These are phyloP conservation scores for Scheffersomyces ergatensis DNA, from an alignment of 805 yeast genomes.

Conservation along the genomic window DNA sequence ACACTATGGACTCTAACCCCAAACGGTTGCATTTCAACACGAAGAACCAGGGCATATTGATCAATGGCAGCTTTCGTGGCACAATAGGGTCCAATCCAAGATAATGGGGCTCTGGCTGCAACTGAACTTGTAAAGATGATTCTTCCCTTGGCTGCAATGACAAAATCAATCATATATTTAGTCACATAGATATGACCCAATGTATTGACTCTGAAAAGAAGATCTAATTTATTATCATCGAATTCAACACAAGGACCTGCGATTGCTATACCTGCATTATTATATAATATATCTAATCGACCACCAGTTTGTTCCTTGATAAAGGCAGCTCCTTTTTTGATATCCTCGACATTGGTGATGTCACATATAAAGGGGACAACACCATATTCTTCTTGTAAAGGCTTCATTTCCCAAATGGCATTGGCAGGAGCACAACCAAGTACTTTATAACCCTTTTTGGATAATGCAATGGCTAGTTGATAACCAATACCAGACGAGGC, in stretches of 20 bases:
- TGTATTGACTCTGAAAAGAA: slow-evolving; percentile 30
- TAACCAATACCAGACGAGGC: slow-evolving; percentile 52
- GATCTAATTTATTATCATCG: slow-evolving; percentile 17
- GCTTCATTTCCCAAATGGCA: slow-evolving; percentile 50
- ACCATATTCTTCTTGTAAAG: slow-evolving; percentile 31
- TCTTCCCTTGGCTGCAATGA: slow-evolving; percentile 32
- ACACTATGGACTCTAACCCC: slow-evolving; percentile 39
- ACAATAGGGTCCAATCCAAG: slow-evolving; percentile 33
- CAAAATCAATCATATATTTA: slow-evolving; percentile 26
- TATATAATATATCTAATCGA: slow-evolving; percentile 33
- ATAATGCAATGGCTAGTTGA: slow-evolving; percentile 43
- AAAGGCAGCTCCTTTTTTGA: slow-evolving; percentile 17
- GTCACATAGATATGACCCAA: slow-evolving; percentile 37
- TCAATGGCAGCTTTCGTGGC: slow-evolving; percentile 42
- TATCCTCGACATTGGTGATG: slow-evolving; percentile 28
- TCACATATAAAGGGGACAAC: slow-evolving; percentile 33
- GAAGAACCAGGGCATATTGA: slow-evolving; percentile 29
- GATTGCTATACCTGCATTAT: slow-evolving; percentile 37
- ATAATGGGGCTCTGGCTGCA: slow-evolving; percentile 28
- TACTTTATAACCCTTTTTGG: slow-evolving; percentile 49
- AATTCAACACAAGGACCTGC: slow-evolving; percentile 31
- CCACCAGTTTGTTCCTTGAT: slow-evolving; percentile 27
- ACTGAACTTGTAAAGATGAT: slow-evolving; percentile 39
- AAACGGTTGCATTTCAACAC: slow-evolving; percentile 32
- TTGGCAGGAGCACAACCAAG: slow-evolving; percentile 60